Percentiles rank a stretch among this genome's conserved stretches.
Conservation (phyloP, 306 rosid genomes). For the Astragalus glycyphyllos region DNA sequence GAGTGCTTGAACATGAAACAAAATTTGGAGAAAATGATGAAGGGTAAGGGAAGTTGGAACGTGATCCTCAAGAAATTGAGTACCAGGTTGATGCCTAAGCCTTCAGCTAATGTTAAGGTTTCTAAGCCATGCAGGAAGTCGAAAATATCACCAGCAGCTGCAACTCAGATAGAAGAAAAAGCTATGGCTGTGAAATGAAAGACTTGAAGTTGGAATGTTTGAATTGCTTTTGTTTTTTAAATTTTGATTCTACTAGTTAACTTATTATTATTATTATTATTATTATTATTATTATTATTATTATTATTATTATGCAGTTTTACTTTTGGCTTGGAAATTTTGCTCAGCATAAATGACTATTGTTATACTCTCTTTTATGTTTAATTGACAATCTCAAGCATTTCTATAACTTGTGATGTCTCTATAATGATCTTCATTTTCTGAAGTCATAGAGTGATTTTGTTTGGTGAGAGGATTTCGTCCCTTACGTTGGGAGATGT, state of each 20-base stretch:
- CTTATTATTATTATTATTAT: too few relatives aligned
- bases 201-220: not conserved
- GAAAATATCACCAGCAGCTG: constrained; percentile 54
- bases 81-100: constrained; percentile 57
- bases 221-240: not conserved
- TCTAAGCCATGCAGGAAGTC: constrained; percentile 48
- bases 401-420: not conserved
- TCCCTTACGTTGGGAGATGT: not conserved
- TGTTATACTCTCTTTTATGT: not conserved
- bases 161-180: constrained; percentile 47
- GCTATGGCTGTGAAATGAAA: constrained; percentile 42
- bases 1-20: constrained; percentile 77
- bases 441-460: not conserved
- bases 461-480: constrained; percentile 7
- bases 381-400: constrained; percentile 12
- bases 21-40: constrained; percentile 76
- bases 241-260: not conserved
- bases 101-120: constrained; percentile 44
- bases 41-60: constrained; percentile 78
- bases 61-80: constrained; percentile 65
- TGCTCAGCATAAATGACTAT: constrained; percentile 14
- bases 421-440: not conserved
- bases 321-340: constrained; percentile 16
- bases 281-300: too few relatives aligned
- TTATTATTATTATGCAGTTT: constrained; percentile 25